Base-by-base conservation (phyloP, 2,329 filamentous ascomycete species). In the Colletotrichum sp. region DNA sequence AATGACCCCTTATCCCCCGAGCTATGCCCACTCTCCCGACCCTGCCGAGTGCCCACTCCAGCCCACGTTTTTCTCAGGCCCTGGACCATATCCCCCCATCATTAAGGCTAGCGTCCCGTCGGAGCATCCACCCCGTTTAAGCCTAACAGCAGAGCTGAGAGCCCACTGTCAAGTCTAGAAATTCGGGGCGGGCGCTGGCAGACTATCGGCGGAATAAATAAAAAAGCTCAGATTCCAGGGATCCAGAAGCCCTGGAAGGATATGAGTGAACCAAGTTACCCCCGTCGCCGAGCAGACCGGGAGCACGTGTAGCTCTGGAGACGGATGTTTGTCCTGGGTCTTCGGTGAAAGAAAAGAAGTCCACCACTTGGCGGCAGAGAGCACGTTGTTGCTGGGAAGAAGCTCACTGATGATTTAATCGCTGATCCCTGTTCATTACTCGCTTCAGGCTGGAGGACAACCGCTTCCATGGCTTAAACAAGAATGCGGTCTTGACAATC, bases 101-200 rank as follows among this genome's bases (percentile, higher is more conserved):
- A 6, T 52, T 52, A 70, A 70, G 68, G 68, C 68, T 63, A 70
- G 68, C 68, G 68, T 49, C 57, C 68, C 57, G 24, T 70, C 57
- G 24, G 36, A 24, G 49, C 30, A 69, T 39, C 9, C 57, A 10
- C 16, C 24, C 66, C 21, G 52, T 69, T 39, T 28, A 26, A 64
- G 60, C n/a, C 32, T 64, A 64, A 59, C 16, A 26, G 7, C 16
- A 18, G 26, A 34, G 36, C 36, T 44, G 36, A 44, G 36, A 44
- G 28, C 39, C 64, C 64, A 66, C 26, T 26, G 28, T 18, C 32
- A 6, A 68, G 64, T 32, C 49, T 30, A 16, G n/a, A 59, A 59
- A 57, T 52, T 59, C 65, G 0, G 12, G 26, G 49, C 65, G 30
- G 30, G 49, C 49, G 34, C 34, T 36, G 62, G 36, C 59, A 28